Conservation (phyloP, 2,329 filamentous ascomycete species). For the Aspergillus fumigatus region DNA sequence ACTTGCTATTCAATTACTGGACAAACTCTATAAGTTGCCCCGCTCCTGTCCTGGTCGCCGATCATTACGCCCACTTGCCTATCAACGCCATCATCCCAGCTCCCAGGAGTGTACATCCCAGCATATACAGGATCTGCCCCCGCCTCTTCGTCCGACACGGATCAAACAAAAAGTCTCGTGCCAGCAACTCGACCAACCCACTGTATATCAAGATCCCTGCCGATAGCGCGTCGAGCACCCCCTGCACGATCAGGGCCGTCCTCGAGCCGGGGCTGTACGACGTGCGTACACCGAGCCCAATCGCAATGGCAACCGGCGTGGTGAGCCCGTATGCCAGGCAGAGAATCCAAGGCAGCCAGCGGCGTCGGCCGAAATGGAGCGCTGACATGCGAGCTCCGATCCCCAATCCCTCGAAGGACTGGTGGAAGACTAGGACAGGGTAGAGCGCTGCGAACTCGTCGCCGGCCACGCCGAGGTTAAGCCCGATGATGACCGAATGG, state of each 20-base stretch:
- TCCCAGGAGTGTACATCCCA: slow-evolving; percentile 38
- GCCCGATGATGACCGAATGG: slow-evolving; percentile 60
- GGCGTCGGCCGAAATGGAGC: slow-evolving; percentile 47
- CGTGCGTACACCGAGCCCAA: slow-evolving; percentile 45
- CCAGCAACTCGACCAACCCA: slow-evolving; percentile 47
- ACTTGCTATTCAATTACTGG: no score
- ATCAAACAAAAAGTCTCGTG: slow-evolving; percentile 50
- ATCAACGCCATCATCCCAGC: slow-evolving; percentile 46
- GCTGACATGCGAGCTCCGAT: slow-evolving; percentile 57
- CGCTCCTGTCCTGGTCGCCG: no score
- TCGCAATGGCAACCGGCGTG: slow-evolving; percentile 48
- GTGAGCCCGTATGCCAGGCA: slow-evolving; percentile 49
- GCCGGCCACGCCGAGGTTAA: slow-evolving; percentile 57
- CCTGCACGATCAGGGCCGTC: slow-evolving; percentile 43
- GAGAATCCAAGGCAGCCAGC: slow-evolving; percentile 48
- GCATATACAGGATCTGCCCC: slow-evolving; percentile 40
- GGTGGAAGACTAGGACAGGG: slow-evolving; percentile 59
- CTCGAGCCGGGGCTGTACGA: slow-evolving; percentile 41
- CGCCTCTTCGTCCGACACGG: slow-evolving; percentile 39
- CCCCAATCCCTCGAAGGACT: slow-evolving; percentile 60
- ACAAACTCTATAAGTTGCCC: no score
- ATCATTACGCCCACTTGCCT: slow-evolving; percentile 53
- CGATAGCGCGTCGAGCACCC: slow-evolving; percentile 45
- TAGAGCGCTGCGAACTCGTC: slow-evolving; percentile 56
- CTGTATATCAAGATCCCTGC: slow-evolving; percentile 50